Conservation (phyloP, 2,329 filamentous ascomycete species). For the Tolypocladium album region DNA sequence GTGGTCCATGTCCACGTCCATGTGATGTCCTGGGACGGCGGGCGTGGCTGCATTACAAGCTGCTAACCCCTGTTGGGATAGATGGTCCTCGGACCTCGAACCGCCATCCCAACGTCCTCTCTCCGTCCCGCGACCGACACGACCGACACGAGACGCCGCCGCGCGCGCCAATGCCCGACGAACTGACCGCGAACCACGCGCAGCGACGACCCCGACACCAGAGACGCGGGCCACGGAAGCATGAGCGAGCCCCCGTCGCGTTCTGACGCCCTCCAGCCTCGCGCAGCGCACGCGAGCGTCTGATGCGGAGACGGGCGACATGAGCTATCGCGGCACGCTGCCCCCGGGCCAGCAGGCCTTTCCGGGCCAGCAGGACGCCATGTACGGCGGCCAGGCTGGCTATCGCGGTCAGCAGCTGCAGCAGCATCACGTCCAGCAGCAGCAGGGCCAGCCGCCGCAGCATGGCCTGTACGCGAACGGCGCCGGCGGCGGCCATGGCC, state of each 20-base stretch:
- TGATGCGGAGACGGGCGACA: conserved; percentile 14
- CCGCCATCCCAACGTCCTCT: conserved; percentile 4
- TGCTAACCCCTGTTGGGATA: conserved; percentile 6
- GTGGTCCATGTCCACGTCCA: neutral
- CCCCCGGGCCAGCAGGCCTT: conserved; percentile 17
- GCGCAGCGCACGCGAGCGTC: conserved; percentile 1
- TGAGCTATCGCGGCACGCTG: conserved; percentile 24
- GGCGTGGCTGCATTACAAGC: neutral
- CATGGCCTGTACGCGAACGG: conserved; percentile 6
- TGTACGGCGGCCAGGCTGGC: conserved; percentile 12
- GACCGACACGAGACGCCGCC: neutral
- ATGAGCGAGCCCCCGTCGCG: conserved; percentile 1
- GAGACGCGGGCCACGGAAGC: conserved; percentile 1
- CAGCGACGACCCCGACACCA: neutral
- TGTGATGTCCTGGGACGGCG: conserved; percentile 1
- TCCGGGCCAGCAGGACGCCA: conserved; percentile 14
- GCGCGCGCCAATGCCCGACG: neutral
- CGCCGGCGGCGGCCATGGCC: conserved; percentile 10
- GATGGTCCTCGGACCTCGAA: conserved; percentile 1
- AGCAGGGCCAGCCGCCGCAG: conserved; percentile 10
- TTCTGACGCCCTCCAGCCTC: neutral
- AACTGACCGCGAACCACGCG: neutral
- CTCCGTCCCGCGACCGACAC: neutral
- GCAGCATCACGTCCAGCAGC: conserved; percentile 10
- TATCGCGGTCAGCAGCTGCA: conserved; percentile 14